Evolutionary conservation across 108 stramenopile species (phyloP).

Genomic region (Cyclotella cryptica): DNA sequence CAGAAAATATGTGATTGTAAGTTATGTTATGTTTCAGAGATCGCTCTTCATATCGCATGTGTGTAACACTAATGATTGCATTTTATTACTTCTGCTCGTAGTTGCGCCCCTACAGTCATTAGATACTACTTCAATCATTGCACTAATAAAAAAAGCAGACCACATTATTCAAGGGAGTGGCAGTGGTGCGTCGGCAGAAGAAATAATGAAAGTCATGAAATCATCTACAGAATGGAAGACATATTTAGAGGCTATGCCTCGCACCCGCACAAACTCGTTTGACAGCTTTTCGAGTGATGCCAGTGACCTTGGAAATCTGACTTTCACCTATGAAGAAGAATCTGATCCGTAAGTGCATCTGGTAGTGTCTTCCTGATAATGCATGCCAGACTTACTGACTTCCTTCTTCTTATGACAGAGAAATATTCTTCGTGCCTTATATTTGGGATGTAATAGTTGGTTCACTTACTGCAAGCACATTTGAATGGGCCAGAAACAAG

Average conservation of each 20-base stretch:
- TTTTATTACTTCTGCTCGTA: not conserved
- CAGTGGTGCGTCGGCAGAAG: slow-evolving; percentile 59
- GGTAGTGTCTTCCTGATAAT: not conserved
- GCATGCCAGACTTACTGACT: not conserved
- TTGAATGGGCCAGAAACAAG: slow-evolving; percentile 72
- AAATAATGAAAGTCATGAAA: slow-evolving; percentile 62
- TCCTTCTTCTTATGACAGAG: slow-evolving; percentile 19
- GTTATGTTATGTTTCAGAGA: slow-evolving; percentile 26
- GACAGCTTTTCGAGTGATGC: slow-evolving; percentile 47
- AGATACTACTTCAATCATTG: slow-evolving; percentile 45
- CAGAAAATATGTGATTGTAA: slow-evolving; percentile 53
- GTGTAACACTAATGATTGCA: not conserved
- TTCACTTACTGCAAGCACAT: slow-evolving; percentile 57
- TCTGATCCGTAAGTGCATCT: slow-evolving; percentile 58
- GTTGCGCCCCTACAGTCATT: slow-evolving; percentile 42
- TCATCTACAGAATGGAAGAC: slow-evolving; percentile 47
- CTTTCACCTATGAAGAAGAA: slow-evolving; percentile 87
- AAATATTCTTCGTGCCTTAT: slow-evolving; percentile 85
- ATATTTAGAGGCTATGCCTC: not conserved
- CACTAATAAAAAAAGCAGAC: slow-evolving; percentile 51
- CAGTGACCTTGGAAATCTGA: slow-evolving; percentile 61
- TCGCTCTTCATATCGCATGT: too few relatives aligned
- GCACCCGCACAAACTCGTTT: slow-evolving; percentile 19
- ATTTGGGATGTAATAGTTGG: slow-evolving; percentile 79
- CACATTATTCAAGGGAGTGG: slow-evolving; percentile 58